Percentiles rank a stretch among this genome's conserved stretches.
Conservation (phyloP, 1,284 basidiomycete species). For the Cystobasidium sp. region DNA sequence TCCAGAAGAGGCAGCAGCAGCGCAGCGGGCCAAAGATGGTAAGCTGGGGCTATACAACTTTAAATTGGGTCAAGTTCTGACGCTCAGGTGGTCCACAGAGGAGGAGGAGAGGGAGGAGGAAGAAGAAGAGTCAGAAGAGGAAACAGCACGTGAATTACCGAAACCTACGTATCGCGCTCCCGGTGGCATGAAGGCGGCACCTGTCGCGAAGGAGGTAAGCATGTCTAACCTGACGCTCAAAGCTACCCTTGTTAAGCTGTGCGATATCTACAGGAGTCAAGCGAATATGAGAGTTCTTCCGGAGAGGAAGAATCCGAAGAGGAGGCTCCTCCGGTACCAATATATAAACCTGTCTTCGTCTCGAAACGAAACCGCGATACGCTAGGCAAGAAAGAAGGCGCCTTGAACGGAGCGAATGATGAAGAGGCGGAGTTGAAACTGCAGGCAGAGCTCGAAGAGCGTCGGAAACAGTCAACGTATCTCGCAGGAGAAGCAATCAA, state of each 20-base stretch:
- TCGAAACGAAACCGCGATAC: constrained; percentile 63
- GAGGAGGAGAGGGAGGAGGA: constrained; percentile 67
- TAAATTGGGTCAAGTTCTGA: background rate
- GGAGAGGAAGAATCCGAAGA: constrained; percentile 58
- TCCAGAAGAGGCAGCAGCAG: constrained; percentile 20
- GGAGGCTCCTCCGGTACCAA: constrained; percentile 60
- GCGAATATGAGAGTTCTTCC: constrained; percentile 45
- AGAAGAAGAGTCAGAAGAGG: constrained; percentile 58
- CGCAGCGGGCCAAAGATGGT: constrained; percentile 20
- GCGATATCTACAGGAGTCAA: constrained; percentile 40
- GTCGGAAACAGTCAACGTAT: constrained; percentile 76
- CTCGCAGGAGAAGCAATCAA: constrained; percentile 85
- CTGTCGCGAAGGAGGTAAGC: constrained; percentile 19
- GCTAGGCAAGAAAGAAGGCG: constrained; percentile 30
- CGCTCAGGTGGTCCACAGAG: constrained; percentile 47
- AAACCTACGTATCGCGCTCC: constrained; percentile 37
- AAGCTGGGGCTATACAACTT: background rate
- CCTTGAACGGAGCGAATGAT: constrained; percentile 47
- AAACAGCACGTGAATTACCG: constrained; percentile 60
- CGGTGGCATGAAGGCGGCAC: constrained; percentile 6
- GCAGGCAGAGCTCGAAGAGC: constrained; percentile 71
- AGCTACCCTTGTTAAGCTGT: background rate
- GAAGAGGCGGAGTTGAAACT: constrained; percentile 69
- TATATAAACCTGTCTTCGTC: constrained; percentile 84
- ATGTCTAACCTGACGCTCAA: background rate